Conservation (phyloP, 2,329 filamentous ascomycete species). For the Talaromyces piceae region DNA sequence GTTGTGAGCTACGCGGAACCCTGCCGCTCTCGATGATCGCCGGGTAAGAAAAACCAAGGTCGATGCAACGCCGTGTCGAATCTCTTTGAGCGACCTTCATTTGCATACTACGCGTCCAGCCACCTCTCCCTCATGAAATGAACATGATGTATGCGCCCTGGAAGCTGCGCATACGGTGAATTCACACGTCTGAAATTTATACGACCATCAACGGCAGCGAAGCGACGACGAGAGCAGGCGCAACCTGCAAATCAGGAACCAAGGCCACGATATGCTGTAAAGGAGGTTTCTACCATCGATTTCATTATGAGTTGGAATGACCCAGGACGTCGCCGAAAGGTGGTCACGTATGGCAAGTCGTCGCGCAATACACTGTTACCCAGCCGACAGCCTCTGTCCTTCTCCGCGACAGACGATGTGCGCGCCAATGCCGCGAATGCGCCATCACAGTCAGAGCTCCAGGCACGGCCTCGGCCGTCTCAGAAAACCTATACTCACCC, state of each 20-base stretch:
- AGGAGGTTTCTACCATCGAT: not conserved
- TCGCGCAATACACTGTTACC: constrained; percentile 1
- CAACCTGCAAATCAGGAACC: not conserved
- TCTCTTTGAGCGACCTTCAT: not conserved
- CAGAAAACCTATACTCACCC: not conserved
- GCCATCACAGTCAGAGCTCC: not conserved
- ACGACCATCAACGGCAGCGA: not conserved
- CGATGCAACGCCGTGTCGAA: not conserved
- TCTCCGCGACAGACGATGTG: not conserved
- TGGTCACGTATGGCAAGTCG: constrained; percentile 33
- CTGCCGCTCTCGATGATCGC: not conserved
- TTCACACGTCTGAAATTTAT: not conserved
- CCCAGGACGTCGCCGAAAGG: constrained; percentile 20
- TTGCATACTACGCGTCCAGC: not conserved
- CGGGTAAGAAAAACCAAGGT: too few species aligned
- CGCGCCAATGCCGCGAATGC: constrained; percentile 2
- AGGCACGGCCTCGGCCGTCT: not conserved
- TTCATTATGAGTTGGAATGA: constrained; percentile 10
- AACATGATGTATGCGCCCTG: not conserved
- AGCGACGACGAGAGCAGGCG: not conserved
- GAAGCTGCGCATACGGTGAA: not conserved
- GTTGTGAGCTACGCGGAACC: not conserved
- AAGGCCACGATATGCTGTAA: not conserved
- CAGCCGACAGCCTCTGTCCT: not conserved
- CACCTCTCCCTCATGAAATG: not conserved